Evolutionary conservation across 2,329 filamentous ascomycete genomes (phyloP), one percentile per base, ranked within the genome.

Genomic region (Bipolaris oryzae): DNA sequence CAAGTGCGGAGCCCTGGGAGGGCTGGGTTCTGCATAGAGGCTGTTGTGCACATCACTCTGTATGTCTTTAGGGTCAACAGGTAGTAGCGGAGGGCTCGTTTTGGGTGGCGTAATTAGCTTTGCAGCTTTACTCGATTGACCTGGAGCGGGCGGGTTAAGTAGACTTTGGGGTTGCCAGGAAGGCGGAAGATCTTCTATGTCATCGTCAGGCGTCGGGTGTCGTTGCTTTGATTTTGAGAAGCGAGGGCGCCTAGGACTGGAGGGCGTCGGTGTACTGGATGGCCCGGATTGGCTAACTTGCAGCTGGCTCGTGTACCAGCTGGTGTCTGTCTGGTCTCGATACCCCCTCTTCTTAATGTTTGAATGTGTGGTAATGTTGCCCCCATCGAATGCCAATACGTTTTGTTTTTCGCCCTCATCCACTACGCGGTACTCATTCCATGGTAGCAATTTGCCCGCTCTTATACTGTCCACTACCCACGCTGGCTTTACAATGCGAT

Each of bases 391-490:
- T 3, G 80, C 82, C 15, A 99, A 79, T 1, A 93, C 83, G 66
- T 90, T 92, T 76, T 99, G 95, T 9, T 87, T 85, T 0, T 88
- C 86, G 0, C 92, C 92, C 74, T 96, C 91, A 63, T 95, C 90
- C 3, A 97, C 80, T 0, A 97, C 87, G 28, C 91, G 86, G 71
- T 95, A 99, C 11, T 87, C 82, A 58, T 89, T 83, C 95, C 96
- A 99, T 0, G 94, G 89, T 25, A 98, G 80, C 42, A 97, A 77
- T 68, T 85, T 89, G 5, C 92, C 92, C 6, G 91, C 90, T 55
- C 86, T 82, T 43, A 98, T 86, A 59, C 93, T 97, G 66, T 99
- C 94, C 13, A 92, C 88, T 3, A 99, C 85, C 95, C 95, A 99
- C 18, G 91, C 88, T 0, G 95, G 95, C 75, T 95, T 96, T 48